A percentile compares a stretch with the other conserved stretches of the same genome.
Conservation (phyloP, 805 yeast species). For the Scheffersomyces coipomensis region DNA sequence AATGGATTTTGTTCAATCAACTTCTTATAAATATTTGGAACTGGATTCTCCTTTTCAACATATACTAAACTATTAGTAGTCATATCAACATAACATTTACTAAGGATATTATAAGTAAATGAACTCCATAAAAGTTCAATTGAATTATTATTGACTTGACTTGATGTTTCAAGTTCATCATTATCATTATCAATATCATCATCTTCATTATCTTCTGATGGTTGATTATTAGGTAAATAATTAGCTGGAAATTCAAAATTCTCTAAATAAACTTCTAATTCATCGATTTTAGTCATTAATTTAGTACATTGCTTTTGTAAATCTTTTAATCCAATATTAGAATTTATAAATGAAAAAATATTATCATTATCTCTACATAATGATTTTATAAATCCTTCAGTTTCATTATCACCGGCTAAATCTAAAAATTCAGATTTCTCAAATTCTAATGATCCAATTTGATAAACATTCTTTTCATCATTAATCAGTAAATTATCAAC, state of each 20-base stretch:
- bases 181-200: neutral
- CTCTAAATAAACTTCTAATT: conserved; percentile 28
- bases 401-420: conserved; percentile 41
- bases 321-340: conserved; percentile 42
- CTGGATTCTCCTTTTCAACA: conserved; percentile 22
- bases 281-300: conserved; percentile 27
- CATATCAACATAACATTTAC: conserved; percentile 29
- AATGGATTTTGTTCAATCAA: conserved; percentile 31
- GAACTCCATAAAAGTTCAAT: conserved; percentile 29
- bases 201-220: neutral
- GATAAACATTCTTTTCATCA: conserved; percentile 32
- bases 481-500: conserved; percentile 22
- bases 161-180: neutral
- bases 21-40: conserved; percentile 20
- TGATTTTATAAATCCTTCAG: conserved; percentile 57
- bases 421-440: conserved; percentile 51
- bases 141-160: conserved; percentile 6
- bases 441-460: conserved; percentile 48
- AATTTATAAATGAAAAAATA: conserved; percentile 38
- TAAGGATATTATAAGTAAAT: conserved; percentile 29
- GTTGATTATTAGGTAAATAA: conserved; percentile 11
- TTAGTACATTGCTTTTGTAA: conserved; percentile 39
- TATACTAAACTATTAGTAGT: conserved; percentile 28
- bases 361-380: conserved; percentile 26
- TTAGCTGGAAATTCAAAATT: conserved; percentile 31